These are phyloP conservation scores for Candida piceae DNA, from an alignment of 805 yeast genomes.

Conservation along the genomic window DNA sequence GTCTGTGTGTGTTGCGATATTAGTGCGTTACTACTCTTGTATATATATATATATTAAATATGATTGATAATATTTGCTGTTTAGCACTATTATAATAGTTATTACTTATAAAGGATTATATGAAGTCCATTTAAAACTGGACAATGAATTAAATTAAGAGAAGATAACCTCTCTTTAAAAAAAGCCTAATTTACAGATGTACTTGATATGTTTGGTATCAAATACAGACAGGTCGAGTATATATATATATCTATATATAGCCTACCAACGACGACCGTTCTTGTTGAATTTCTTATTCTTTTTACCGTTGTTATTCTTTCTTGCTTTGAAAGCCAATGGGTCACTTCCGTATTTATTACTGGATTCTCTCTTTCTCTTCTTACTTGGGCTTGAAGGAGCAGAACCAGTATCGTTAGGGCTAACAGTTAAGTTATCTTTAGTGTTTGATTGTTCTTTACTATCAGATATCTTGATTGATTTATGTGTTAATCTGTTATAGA, in stretches of 20 bases:
- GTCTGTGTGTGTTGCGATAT: too few relatives aligned
- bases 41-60: background rate
- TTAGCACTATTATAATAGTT: too few relatives aligned
- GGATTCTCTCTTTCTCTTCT: constrained; percentile 13
- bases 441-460: background rate
- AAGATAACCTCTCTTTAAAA: too few relatives aligned
- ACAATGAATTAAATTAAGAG: too few relatives aligned
- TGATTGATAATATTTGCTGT: background rate
- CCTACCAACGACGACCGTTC: background rate
- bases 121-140: too few relatives aligned
- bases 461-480: constrained; percentile 27
- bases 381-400: background rate
- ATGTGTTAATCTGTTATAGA: constrained; percentile 74
- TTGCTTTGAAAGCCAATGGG: background rate
- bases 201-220: too few relatives aligned
- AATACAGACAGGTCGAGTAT: too few relatives aligned
- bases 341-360: background rate
- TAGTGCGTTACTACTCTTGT: background rate
- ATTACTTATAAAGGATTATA: too few relatives aligned
- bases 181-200: background rate
- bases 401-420: background rate
- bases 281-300: constrained; percentile 12
- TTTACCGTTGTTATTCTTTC: constrained; percentile 2
- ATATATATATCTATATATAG: too few relatives aligned
- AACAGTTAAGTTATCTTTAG: background rate